Evolutionary conservation across 805 yeast species (phyloP), one percentile per base, ranked within the genome.

Genomic region (Myxozyma geophila): DNA sequence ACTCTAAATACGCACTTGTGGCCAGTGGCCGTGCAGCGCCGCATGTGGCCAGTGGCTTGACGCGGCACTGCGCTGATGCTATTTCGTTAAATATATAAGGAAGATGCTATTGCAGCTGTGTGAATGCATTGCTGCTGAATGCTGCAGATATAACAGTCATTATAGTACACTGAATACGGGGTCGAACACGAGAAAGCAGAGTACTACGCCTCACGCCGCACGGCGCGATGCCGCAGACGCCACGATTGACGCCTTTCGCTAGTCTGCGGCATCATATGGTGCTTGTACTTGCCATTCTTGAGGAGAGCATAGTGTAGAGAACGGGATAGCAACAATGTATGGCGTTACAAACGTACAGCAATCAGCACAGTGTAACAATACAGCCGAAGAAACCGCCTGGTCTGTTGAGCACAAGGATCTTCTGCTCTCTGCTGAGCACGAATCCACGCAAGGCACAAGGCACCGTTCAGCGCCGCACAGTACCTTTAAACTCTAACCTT

Each of bases 41-140:
- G 55, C 55, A 52, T 52, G 55, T 52, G 55, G 55, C 55, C 55
- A 12, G 46, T 39, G 46, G 54, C 54, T 39, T 51, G 55, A 21
- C 55, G 37, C 55, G 55, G 55, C 55, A 46, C 44, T 19, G 21
- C 7, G 2, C 43, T n/a, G 43, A n/a, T n/a, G 43, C 43, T n/a
- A n/a, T n/a, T 12, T 7, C 7, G 4, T 13, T 39, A 39, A 3
- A 39, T 12, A 28, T 28, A 28, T 28, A 28, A 28, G 5, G 28
- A 28, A 28, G 28, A 28, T 39, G 41, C 6, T 39, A 12, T 39
- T 39, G 7, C 2, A 12, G 7, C 6, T 39, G 41, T 39, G 3
- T 39, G 41, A 3, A 3, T 39, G 41, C n/a, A 39, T 39, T 39
- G 7, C 41, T 39, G 41, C 7, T 39, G 41, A 28, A 3, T 28